Conservation (phyloP, 176 grass and related monocot genomes). For the Zoysia pacifica region DNA sequence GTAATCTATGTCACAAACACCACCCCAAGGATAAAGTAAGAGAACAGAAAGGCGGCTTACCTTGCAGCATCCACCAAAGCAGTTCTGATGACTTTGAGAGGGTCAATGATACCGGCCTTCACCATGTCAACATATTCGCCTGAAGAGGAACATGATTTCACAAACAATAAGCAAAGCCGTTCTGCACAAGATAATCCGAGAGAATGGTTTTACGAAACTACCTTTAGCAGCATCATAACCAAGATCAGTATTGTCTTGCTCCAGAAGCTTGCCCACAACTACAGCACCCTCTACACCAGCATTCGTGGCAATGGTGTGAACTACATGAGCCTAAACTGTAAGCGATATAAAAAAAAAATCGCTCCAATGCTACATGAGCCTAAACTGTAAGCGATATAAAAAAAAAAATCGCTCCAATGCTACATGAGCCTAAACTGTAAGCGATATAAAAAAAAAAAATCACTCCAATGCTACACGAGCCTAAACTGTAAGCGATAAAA, state of each 20-base stretch:
- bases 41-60: no score
- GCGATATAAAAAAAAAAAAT: no score
- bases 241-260: constrained; percentile 85
- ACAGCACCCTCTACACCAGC: constrained; percentile 97
- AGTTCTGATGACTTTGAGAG: constrained; percentile 98
- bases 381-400: no score
- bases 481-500: no score
- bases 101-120: constrained; percentile 94
- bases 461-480: no score
- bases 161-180: background rate
- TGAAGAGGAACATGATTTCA: constrained; percentile 22
- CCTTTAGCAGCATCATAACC: constrained; percentile 98
- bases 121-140: constrained; percentile 98
- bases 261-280: constrained; percentile 94
- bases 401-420: no score
- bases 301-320: constrained; percentile 86
- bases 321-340: no score
- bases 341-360: no score
- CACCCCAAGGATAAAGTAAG: no score
- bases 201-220: constrained; percentile 13
- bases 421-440: no score
- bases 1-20: no score
- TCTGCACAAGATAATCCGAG: background rate
- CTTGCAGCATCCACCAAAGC: constrained; percentile 97
- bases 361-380: no score